Evolutionary conservation across 1,139 yeast species (phyloP), one percentile per base, ranked within the genome.

Genomic region (Geotrichum carabidarum): DNA sequence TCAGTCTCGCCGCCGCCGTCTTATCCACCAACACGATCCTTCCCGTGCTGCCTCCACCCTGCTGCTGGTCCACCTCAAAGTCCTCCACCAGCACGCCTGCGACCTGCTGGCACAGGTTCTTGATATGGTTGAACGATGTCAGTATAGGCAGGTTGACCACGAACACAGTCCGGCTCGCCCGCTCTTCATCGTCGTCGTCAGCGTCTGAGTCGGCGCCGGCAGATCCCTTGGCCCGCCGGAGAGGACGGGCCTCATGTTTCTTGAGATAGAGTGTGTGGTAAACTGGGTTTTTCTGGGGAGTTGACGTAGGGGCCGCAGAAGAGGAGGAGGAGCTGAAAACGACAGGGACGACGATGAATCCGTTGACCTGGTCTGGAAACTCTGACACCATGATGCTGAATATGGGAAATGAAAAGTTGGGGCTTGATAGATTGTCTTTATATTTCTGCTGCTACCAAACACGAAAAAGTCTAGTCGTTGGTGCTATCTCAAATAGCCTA

Each of bases 11-110:
- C 47, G 84, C 77, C 30, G 94, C 84, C 1, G 84, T 71, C 64
- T 83, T 83, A 68, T 91, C 98, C 3, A 90, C 80, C 65, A 91
- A 83, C 31, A 82, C 81, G 35, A 89, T 76, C 14, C 88, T 74
- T 1, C 87, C 94, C 58, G 75, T 77, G 41, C 77, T 68, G 2
- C 66, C 72, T 54, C 40, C 58, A n/a, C n/a, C n/a, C n/a, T n/a
- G n/a, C 27, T 22, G 27, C 27, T 22, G 27, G 32, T 66, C 58
- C 4, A 56, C 53, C 31, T 52, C 64, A 57, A 62, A 74, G 58
- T 72, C 70, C 64, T 84, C 86, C 27, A 86, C 73, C 15, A 85
- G 77, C 17, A 87, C 45, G 80, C 85, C 54, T 74, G 79, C 65
- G 82, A 85, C 17, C 6, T 77, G 72, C 58, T 79, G 80, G 63